These are phyloP conservation scores for Talaromyces verruculosus DNA, from an alignment of 2,329 filamentous ascomycete species.

Conservation along the genomic window DNA sequence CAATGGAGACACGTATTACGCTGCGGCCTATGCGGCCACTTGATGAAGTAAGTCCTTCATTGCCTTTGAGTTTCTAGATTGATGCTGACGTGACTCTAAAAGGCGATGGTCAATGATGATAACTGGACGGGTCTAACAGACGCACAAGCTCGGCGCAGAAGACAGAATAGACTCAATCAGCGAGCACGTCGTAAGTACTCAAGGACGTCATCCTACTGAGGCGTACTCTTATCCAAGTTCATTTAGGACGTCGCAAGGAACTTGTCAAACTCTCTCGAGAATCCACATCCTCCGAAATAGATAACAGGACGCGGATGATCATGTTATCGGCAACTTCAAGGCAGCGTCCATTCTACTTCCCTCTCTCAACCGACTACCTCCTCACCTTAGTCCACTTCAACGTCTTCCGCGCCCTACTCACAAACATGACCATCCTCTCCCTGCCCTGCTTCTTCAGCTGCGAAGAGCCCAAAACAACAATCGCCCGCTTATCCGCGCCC, in stretches of 20 bases:
- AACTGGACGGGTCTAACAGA: conserved; percentile 24
- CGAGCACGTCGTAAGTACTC: conserved; percentile 25
- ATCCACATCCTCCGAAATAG: neutral
- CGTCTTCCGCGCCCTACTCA: conserved; percentile 21
- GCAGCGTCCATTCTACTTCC: conserved; percentile 8
- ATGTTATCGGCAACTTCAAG: neutral
- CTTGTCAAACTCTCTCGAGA: neutral
- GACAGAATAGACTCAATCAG: conserved; percentile 28
- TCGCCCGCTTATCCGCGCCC: conserved; percentile 12
- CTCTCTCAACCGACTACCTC: conserved; percentile 21
- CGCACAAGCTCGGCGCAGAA: conserved; percentile 22
- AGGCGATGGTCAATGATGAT: conserved; percentile 18
- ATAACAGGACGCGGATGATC: neutral
- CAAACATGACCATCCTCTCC: conserved; percentile 22
- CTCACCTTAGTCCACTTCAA: conserved; percentile 23
- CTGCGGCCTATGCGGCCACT: conserved; percentile 12
- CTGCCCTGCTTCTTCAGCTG: conserved; percentile 13
- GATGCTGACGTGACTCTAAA: neutral
- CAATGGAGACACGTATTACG: neutral
- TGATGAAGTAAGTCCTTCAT: neutral
- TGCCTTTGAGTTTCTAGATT: neutral
- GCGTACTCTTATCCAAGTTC: neutral
- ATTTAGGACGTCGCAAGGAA: conserved; percentile 11
- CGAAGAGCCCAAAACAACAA: conserved; percentile 12
- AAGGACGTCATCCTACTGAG: neutral